Evolutionary conservation across 2,329 filamentous ascomycete genomes (phyloP), one percentile per base, ranked within the genome.

Genomic region (Fusarium torulosum): DNA sequence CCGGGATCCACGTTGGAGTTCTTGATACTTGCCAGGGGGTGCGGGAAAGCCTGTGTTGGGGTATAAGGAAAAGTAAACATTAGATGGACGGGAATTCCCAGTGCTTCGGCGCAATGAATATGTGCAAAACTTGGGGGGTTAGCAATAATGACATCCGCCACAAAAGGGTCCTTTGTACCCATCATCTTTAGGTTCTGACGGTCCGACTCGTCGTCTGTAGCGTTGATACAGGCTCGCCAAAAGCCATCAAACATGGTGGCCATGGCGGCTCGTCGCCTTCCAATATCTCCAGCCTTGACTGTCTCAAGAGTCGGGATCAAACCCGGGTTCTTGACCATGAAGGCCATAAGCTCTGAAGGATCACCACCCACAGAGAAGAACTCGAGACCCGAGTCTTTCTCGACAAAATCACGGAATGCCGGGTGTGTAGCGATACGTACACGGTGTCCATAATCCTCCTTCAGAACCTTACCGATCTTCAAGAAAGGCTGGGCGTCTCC

Each of bases 1-100:
- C 87, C 88, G 2, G 86, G 83, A 70, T 94, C 90, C 10, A 93
- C 86, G 66, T 93, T 92, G 17, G 85, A 88, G 62, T 85, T 85
- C 73, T 90, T 91, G 76, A 95, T 90, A 73, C 88, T 93, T 11
- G 91, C 91, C 49, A 95, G 76, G 0, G 92, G 92, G 74, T 95
- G 92, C 0, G 91, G 91, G 67, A 95, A 95, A 0, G 87, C 84
- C 55, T 89, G 85, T 0, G 92, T 94, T 0, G 91, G 91, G 0
- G 88, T 91, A 72, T 92, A 94, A 0, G 92, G 92, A 58, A 94
- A 91, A 60, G 94, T 97, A 76, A 97, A 97, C 90, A 97, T 96
- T 65, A 97, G 81, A 74, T 94, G 91, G 4, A 95, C 77, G 0
- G 92, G 92, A 20, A 94, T 87, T 0, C 91, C 91, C 23, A 96